These are phyloP conservation scores for Harringtonia aguacate DNA, from an alignment of 2,329 filamentous ascomycete genomes.

Conservation along the genomic window DNA sequence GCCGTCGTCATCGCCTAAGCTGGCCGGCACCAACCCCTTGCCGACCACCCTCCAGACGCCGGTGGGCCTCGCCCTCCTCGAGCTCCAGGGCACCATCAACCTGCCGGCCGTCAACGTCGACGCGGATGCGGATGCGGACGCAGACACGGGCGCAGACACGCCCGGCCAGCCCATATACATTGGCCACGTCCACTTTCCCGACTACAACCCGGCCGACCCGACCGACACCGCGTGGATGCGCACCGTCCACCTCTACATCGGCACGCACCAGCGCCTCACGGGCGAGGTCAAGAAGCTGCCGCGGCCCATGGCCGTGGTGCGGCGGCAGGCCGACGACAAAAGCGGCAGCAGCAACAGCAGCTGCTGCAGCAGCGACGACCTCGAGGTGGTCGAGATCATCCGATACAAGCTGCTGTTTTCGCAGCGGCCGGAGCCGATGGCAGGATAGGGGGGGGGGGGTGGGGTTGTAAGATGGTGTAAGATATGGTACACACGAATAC, in stretches of 20 bases:
- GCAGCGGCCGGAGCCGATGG: slow-evolving; percentile 73
- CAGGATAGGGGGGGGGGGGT: neutral
- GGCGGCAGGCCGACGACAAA: slow-evolving; percentile 29
- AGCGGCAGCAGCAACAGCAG: slow-evolving; percentile 24
- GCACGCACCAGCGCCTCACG: slow-evolving; percentile 75
- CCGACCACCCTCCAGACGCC: slow-evolving; percentile 82
- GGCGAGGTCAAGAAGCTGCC: slow-evolving; percentile 84
- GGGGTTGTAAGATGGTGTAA: neutral
- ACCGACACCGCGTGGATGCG: slow-evolving; percentile 72
- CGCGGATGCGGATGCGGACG: slow-evolving; percentile 6
- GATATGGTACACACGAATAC: neutral
- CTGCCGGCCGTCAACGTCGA: slow-evolving; percentile 18
- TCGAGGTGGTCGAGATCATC: slow-evolving; percentile 83
- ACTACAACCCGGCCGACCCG: slow-evolving; percentile 43
- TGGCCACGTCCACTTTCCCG: slow-evolving; percentile 31
- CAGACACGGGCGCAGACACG: neutral
- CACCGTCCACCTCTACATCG: slow-evolving; percentile 77
- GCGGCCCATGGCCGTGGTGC: slow-evolving; percentile 69
- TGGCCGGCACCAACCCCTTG: slow-evolving; percentile 41
- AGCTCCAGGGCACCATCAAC: slow-evolving; percentile 88
- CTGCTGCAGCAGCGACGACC: slow-evolving; percentile 29
- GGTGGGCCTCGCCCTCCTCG: slow-evolving; percentile 76
- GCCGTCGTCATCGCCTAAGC: slow-evolving; percentile 9
- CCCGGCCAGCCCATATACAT: slow-evolving; percentile 23
- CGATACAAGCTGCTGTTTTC: slow-evolving; percentile 82